Evolutionary conservation across 805 yeast genomes (phyloP).

Genomic region (Komagataella mondaviorum): DNA sequence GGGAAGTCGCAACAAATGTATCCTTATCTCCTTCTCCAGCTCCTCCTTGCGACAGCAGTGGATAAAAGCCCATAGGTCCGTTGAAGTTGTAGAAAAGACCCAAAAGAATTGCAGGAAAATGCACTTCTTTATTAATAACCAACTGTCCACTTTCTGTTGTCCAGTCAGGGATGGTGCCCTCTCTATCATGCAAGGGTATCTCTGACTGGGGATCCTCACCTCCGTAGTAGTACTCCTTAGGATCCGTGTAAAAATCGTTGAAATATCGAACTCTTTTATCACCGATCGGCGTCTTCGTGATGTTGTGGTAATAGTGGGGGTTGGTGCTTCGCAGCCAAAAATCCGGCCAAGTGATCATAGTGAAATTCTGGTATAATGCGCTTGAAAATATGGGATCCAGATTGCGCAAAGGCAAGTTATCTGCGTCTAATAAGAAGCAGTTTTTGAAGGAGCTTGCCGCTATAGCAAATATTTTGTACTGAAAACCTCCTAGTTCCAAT

Average conservation of each 20-base stretch:
- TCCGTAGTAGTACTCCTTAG: conserved; percentile 16
- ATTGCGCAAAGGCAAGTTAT: conserved; percentile 54
- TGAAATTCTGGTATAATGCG: conserved; percentile 38
- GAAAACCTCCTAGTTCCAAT: conserved; percentile 49
- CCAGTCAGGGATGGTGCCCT: conserved; percentile 56
- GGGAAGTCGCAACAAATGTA: conserved; percentile 61
- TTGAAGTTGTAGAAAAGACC: conserved; percentile 53
- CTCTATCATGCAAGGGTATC: conserved; percentile 46
- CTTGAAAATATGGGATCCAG: conserved; percentile 47
- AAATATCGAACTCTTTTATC: conserved; percentile 15
- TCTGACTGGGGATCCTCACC: conserved; percentile 17
- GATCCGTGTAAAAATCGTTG: conserved; percentile 18
- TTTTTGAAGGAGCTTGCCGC: conserved; percentile 63
- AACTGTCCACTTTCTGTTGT: conserved; percentile 64
- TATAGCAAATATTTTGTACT: conserved; percentile 56
- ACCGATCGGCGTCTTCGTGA: conserved; percentile 44
- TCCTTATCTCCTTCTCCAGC: conserved; percentile 75
- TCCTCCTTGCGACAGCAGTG: conserved; percentile 43
- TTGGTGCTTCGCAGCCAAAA: conserved; percentile 79
- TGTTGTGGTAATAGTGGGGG: conserved; percentile 54
- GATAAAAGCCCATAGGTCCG: conserved; percentile 49
- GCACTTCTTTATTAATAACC: conserved; percentile 41
- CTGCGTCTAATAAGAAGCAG: conserved; percentile 62
- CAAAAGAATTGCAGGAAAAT: conserved; percentile 41
- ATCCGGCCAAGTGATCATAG: conserved; percentile 69